Evolutionary conservation across 2,329 filamentous ascomycete genomes (phyloP).

Genomic region (Diplodia intermedia): DNA sequence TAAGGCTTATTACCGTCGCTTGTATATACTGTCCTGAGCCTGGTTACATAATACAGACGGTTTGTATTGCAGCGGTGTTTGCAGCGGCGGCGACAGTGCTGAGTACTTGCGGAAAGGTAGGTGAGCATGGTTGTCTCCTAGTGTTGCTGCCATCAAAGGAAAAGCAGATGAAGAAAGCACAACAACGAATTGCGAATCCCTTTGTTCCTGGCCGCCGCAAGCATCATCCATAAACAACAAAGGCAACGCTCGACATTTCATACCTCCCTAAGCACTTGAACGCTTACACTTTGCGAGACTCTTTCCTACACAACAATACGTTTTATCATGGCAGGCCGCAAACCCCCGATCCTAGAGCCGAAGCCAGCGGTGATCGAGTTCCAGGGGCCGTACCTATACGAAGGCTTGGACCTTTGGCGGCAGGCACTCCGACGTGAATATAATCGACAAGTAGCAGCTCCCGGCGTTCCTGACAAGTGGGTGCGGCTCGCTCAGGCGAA

Average conservation of each 20-base stretch:
- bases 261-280: neutral
- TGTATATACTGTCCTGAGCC: conserved; percentile 1
- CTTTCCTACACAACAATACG: no score
- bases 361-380: neutral
- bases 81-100: neutral
- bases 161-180: neutral
- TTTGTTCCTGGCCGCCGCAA: neutral
- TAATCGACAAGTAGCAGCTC: neutral
- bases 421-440: neutral
- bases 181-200: neutral
- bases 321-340: neutral
- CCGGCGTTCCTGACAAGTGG: neutral
- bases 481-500: neutral
- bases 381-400: neutral
- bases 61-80: neutral
- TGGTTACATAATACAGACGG: neutral
- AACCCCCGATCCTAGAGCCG: neutral
- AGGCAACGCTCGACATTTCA: neutral
- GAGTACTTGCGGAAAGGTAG: neutral
- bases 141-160: neutral
- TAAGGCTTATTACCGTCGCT: neutral
- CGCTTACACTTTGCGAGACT: neutral
- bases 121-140: neutral
- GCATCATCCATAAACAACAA: neutral
- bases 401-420: neutral